These are phyloP conservation scores for Amyloporia xantha DNA, from an alignment of 768 basidiomycete species.

Conservation along the genomic window DNA sequence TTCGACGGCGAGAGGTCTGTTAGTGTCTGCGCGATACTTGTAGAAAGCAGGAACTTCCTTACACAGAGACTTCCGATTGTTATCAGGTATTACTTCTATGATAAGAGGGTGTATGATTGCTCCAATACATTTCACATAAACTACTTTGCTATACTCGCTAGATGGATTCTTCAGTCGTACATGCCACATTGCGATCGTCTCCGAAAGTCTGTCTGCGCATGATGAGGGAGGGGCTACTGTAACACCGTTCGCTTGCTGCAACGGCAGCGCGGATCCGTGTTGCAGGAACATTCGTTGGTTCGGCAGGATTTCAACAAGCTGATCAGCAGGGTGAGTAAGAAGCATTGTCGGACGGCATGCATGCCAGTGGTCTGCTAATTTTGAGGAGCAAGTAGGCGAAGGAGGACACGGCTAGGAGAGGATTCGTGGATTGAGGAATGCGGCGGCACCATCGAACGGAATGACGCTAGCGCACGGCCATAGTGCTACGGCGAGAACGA, in stretches of 20 bases:
- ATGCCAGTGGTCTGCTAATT: no score
- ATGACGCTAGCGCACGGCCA: no score
- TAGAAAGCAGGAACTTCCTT: no score
- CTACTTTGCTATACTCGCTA: no score
- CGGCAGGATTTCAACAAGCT: not conserved
- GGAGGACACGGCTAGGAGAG: not conserved
- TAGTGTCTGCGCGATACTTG: no score
- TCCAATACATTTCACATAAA: no score
- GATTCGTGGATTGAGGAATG: not conserved
- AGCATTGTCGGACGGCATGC: not conserved
- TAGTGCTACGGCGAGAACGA: no score
- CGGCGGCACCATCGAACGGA: no score
- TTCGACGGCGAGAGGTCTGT: no score
- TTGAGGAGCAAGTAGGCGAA: not conserved
- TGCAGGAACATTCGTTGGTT: not conserved
- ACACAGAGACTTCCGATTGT: no score
- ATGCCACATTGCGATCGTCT: not conserved
- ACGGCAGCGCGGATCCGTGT: not conserved
- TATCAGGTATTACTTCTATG: no score
- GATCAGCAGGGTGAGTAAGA: not conserved
- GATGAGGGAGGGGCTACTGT: conserved; percentile 4
- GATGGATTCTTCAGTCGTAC: conserved; percentile 49
- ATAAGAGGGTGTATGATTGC: no score
- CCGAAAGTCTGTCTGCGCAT: conserved; percentile 8
- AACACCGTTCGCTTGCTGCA: conserved; percentile 1